A percentile compares a stretch with the other conserved stretches of the same genome.
phyloP scores from a whole-genome alignment of 1,139 yeast genomes.

The Yamadazyma pseudoaaseri region DNA sequence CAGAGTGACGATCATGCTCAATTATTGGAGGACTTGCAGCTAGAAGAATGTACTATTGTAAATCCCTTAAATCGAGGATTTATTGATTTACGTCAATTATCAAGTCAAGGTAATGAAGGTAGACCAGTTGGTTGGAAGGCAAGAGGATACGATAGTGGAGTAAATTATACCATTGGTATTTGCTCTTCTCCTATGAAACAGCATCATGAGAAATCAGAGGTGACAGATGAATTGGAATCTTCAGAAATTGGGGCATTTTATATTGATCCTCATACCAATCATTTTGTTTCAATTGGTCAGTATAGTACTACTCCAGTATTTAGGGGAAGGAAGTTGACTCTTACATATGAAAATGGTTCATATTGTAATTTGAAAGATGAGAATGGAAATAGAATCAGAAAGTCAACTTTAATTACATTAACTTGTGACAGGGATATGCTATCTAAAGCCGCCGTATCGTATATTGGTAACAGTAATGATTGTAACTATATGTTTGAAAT shows the following conservation, averaged over 20 bases:
- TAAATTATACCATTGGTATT: constrained; percentile 76
- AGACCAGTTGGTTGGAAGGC: constrained; percentile 60
- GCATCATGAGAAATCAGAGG: constrained; percentile 27
- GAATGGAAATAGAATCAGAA: constrained; percentile 46
- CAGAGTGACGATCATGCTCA: constrained; percentile 5
- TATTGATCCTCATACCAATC: constrained; percentile 48
- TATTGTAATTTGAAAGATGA: constrained; percentile 46
- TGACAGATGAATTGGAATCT: constrained; percentile 43
- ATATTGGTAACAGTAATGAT: constrained; percentile 68
- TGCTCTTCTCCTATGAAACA: constrained; percentile 65
- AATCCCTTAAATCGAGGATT: constrained; percentile 54
- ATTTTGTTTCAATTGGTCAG: constrained; percentile 66
- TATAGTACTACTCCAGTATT: constrained; percentile 59
- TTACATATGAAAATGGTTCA: constrained; percentile 73
- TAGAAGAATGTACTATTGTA: constrained; percentile 53
- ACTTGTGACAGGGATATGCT: constrained; percentile 77
- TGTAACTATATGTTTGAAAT: constrained; percentile 87
- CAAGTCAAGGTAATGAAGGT: constrained; percentile 43
- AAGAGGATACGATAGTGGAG: constrained; percentile 67
- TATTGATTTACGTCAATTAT: constrained; percentile 53
- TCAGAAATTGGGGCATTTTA: constrained; percentile 68
- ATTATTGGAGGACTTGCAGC: constrained; percentile 6
- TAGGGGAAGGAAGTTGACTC: constrained; percentile 67
- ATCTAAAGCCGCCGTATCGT: constrained; percentile 65
- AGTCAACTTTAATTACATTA: constrained; percentile 69